These are phyloP conservation scores for Sporothrix euskadiensis DNA, from an alignment of 2,329 filamentous ascomycete genomes.

Conservation along the genomic window DNA sequence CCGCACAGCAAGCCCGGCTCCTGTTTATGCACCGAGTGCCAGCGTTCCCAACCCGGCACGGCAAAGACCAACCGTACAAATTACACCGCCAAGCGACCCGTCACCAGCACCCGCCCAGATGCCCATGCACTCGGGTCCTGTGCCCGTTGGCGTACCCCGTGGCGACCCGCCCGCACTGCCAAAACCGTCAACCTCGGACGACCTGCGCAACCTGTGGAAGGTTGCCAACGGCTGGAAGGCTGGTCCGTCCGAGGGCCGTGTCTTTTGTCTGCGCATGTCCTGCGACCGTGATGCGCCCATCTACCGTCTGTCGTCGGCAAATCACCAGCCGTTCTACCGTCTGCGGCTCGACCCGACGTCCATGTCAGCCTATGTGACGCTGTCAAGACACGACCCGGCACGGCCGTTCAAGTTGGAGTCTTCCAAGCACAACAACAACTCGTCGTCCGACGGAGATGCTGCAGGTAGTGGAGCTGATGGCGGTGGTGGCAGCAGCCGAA, in stretches of 20 bases:
- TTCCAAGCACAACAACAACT: conserved; percentile 40
- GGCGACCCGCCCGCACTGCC: conserved; percentile 7
- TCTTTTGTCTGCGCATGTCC: conserved; percentile 60
- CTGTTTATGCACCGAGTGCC: not conserved
- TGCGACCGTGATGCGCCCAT: conserved; percentile 62
- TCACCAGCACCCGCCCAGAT: conserved; percentile 7
- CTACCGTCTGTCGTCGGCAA: conserved; percentile 63
- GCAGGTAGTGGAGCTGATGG: conserved; percentile 34
- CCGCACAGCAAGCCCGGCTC: not conserved
- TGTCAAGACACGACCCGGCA: conserved; percentile 61
- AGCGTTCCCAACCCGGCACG: not conserved
- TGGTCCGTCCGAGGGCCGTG: conserved; percentile 57
- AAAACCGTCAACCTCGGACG: conserved; percentile 56
- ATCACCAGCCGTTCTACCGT: conserved; percentile 67
- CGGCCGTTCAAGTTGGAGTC: conserved; percentile 51
- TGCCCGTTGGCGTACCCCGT: not conserved
- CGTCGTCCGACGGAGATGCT: conserved; percentile 33
- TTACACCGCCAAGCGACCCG: not conserved
- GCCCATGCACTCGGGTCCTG: not conserved
- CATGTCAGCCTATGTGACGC: conserved; percentile 60
- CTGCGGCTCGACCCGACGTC: conserved; percentile 65
- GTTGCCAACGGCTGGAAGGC: conserved; percentile 70
- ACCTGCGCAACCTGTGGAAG: conserved; percentile 67
- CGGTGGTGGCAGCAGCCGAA: conserved; percentile 36
- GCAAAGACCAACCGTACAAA: not conserved